Evolutionary conservation across 1,284 basidiomycete species (phyloP).

Genomic region (Phenoliferia sp.): DNA sequence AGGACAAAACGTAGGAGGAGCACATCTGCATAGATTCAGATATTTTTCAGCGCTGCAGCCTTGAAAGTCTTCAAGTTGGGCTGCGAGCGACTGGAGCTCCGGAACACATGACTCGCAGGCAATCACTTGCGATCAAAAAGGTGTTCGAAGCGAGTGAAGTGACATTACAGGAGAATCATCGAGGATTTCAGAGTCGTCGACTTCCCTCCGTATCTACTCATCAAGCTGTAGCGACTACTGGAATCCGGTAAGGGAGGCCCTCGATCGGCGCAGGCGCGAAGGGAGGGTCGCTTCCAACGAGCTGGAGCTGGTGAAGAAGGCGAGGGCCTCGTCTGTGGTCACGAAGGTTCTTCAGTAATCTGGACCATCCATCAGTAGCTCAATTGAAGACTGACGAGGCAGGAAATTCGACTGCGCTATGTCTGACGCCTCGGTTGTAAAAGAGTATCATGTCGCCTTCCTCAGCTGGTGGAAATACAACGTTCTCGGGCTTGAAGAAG

Average conservation of each 20-base stretch:
- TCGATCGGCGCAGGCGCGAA: neutral
- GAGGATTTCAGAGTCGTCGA: no score
- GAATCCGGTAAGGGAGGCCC: neutral
- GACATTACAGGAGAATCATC: no score
- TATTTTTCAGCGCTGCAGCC: no score
- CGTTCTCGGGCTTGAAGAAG: constrained; percentile 10
- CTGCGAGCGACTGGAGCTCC: no score
- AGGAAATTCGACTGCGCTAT: constrained; percentile 4
- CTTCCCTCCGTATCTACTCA: no score
- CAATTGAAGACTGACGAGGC: neutral
- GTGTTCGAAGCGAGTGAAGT: no score
- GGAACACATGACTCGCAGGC: no score
- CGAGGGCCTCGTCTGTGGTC: neutral
- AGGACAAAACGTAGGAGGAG: no score
- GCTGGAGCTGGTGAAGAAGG: constrained; percentile 3
- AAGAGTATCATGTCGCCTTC: constrained; percentile 8
- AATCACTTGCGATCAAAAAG: no score
- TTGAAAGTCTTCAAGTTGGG: no score
- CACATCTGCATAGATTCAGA: no score
- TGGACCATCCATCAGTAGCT: neutral
- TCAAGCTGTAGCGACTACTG: neutral
- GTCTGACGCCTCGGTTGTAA: constrained; percentile 5
- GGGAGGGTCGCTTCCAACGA: neutral
- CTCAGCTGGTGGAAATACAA: constrained; percentile 7
- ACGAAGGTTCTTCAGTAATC: neutral